These are phyloP conservation scores for Penicillium sp. DNA, from an alignment of 2,329 filamentous ascomycete genomes.

Conservation along the genomic window DNA sequence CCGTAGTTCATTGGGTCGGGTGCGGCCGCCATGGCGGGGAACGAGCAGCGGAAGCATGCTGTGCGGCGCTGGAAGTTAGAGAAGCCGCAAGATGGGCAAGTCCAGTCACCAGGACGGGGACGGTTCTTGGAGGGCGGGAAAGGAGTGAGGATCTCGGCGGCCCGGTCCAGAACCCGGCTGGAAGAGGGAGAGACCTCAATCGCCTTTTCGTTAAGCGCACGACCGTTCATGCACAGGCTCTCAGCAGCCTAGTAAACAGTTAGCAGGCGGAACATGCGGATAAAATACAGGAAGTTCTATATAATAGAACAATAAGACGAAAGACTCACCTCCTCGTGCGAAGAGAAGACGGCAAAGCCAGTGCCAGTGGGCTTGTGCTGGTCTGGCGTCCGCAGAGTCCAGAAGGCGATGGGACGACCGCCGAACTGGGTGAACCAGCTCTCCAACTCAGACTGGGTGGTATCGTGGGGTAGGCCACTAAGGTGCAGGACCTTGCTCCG, in stretches of 20 bases:
- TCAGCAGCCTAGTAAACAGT: conserved; percentile 69
- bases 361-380: conserved; percentile 99
- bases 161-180: conserved; percentile 92
- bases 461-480: conserved; percentile 95
- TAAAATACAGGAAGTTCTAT: conserved; percentile 3
- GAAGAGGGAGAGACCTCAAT: conserved; percentile 98
- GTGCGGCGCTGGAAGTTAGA: conserved; percentile 99
- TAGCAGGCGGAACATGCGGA: conserved; percentile 5
- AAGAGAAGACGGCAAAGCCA: conserved; percentile 97
- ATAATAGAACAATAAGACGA: not conserved
- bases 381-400: conserved; percentile 95
- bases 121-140: conserved; percentile 99
- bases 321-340: conserved; percentile 86
- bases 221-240: conserved; percentile 98
- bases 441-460: conserved; percentile 96
- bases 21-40: conserved; percentile 84
- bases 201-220: conserved; percentile 95
- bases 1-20: conserved; percentile 73
- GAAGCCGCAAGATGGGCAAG: conserved; percentile 96
- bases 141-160: conserved; percentile 90
- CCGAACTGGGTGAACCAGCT: conserved; percentile 99
- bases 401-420: conserved; percentile 95
- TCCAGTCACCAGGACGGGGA: conserved; percentile 96
- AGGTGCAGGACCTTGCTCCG: conserved; percentile 97
- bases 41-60: conserved; percentile 97